Evolutionary conservation across 1,139 yeast species (phyloP).

Genomic region (Protomyces pachydermus): DNA sequence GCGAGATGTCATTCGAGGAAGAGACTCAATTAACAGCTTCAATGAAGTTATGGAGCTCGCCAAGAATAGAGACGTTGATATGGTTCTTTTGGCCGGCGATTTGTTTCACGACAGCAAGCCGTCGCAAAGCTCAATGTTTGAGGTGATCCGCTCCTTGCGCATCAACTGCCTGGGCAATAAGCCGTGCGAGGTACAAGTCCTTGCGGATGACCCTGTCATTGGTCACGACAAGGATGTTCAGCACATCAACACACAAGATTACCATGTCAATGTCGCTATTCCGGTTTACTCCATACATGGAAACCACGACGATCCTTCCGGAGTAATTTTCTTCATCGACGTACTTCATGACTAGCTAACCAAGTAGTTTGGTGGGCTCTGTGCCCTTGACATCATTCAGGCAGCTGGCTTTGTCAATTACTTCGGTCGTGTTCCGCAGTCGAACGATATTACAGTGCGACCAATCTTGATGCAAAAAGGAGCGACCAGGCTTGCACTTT

Average conservation of each 20-base stretch:
- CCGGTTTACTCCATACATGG: constrained; percentile 95
- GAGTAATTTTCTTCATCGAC: constrained; percentile 42
- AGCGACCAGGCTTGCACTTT: constrained; percentile 69
- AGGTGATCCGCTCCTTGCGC: constrained; percentile 71
- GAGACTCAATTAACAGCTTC: constrained; percentile 83
- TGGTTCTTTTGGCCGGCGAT: constrained; percentile 91
- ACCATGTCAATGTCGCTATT: constrained; percentile 79
- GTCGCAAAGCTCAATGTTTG: constrained; percentile 74
- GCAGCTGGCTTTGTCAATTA: constrained; percentile 82
- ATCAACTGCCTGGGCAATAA: constrained; percentile 74
- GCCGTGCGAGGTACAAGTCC: constrained; percentile 78
- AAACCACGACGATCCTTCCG: constrained; percentile 95
- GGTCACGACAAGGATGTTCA: constrained; percentile 53
- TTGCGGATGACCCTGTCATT: constrained; percentile 69
- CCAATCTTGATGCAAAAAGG: constrained; percentile 85
- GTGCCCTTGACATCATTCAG: constrained; percentile 80
- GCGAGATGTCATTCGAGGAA: constrained; percentile 81
- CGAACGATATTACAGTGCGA: constrained; percentile 66
- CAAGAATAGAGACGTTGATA: constrained; percentile 50
- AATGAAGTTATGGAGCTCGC: constrained; percentile 77
- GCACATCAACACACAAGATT: constrained; percentile 82
- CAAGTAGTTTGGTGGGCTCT: constrained; percentile 53
- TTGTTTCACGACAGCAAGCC: constrained; percentile 88
- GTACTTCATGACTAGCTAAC: constrained; percentile 3
- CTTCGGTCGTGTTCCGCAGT: constrained; percentile 76